Base-by-base conservation (phyloP, 2,329 filamentous ascomycete species). In the Didymella segeticola region DNA sequence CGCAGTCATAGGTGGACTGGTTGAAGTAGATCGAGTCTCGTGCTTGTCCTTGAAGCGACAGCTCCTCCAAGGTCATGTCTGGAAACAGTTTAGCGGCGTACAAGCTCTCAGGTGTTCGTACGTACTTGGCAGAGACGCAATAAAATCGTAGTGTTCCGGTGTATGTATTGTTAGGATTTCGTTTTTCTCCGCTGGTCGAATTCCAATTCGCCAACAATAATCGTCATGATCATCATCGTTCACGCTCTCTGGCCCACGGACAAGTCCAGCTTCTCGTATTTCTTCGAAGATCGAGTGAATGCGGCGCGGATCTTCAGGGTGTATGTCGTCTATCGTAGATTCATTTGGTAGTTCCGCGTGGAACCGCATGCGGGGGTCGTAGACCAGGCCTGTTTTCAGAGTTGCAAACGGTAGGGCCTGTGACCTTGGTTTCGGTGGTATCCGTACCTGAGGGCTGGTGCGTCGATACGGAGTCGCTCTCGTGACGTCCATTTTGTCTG, bases 331-430 rank as follows among this genome's bases (percentile, higher is more conserved):
- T 1, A 83, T 82, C 0, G 67, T 58, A 47, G 61, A 63, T 25
- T 65, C 56, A 15, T 79, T 75, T 3, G 79, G 77, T 3, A 82
- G 79, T 70, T 97, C 96, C 48, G 92, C 90, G 72, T 99, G 95
- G 56, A 96, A 89, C 56, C 95, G 91, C 95, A 99, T 99, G 26
- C 93, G 86, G 52, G 91, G 87, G 77, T 99, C 95, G 71, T 98
- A 99, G 62, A 82, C 78, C 2, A 82, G 68, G 0, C 80, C 80
- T 8, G 79, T 80, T 56, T 63, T 72, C 23, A 61, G 65, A 3
- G 70, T 67, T 20, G 68, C 61, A 39, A 72, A 69, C 5, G 67
- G 66, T 2, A 74, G 61, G 7, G 61, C 62, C n/a, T 65, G 47
- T 51, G 72, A 78, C 49, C 72, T 76, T 19, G 71, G 69, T 22